Conservation (phyloP, 2,329 filamentous ascomycete genomes). For the Thermochaetoides dissita region DNA sequence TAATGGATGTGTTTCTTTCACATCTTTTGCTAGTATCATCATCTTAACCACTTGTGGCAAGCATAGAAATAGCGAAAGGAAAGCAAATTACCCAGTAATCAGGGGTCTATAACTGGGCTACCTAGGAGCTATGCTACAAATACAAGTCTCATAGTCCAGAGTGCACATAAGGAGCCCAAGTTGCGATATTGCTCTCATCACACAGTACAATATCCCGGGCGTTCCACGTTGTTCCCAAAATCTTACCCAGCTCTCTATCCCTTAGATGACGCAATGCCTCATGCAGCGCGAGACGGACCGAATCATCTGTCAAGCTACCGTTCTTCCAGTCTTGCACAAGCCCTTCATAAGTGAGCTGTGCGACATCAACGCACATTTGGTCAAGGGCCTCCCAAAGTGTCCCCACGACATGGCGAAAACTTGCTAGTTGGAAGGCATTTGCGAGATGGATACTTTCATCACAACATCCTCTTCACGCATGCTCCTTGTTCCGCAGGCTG, state of each 20-base stretch:
- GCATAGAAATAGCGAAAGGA: too few relatives aligned
- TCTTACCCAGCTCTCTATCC: neutral
- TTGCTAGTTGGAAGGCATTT: conserved; percentile 24
- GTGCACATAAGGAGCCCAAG: neutral
- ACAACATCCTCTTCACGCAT: conserved; percentile 12
- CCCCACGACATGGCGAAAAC: conserved; percentile 28
- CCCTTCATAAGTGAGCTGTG: conserved; percentile 2
- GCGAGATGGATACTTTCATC: conserved; percentile 27
- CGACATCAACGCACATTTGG: conserved; percentile 18
- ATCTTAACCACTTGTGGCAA: too few relatives aligned
- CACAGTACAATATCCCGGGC: neutral
- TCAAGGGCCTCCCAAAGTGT: conserved; percentile 27
- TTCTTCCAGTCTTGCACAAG: neutral
- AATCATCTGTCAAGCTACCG: neutral
- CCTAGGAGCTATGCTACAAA: too few relatives aligned
- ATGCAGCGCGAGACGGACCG: neutral
- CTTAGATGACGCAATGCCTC: neutral
- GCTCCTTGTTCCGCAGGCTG: conserved; percentile 22
- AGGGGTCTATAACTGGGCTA: too few relatives aligned
- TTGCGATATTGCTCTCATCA: neutral
- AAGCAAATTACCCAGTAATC: too few relatives aligned
- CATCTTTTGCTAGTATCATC: too few relatives aligned
- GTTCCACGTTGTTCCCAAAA: neutral
- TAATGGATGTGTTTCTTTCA: too few relatives aligned
- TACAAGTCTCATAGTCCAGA: too few relatives aligned